Evolutionary conservation across 2,329 filamentous ascomycete species (phyloP).

Genomic region (Apiospora arundinis): DNA sequence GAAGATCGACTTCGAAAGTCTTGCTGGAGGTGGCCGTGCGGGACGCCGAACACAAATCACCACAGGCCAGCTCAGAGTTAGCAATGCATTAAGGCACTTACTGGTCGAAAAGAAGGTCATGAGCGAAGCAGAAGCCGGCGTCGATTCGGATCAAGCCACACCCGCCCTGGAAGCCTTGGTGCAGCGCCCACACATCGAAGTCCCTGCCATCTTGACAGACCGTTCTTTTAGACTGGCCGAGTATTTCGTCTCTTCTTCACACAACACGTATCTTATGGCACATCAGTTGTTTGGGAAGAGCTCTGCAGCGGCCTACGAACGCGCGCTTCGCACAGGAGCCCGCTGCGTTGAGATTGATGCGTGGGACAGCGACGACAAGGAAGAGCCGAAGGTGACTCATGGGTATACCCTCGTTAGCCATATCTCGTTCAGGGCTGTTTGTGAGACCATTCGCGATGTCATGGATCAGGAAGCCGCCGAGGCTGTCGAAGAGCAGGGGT

Average conservation of each 20-base stretch:
- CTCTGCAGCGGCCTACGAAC: conserved; percentile 67
- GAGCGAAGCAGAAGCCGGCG: conserved; percentile 51
- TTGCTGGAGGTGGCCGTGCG: conserved; percentile 67
- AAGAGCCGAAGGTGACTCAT: conserved; percentile 74
- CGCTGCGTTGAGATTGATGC: conserved; percentile 77
- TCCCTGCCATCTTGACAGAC: conserved; percentile 61
- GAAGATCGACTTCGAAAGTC: conserved; percentile 53
- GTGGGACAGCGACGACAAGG: conserved; percentile 65
- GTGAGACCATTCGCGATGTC: conserved; percentile 68
- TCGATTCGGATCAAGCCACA: conserved; percentile 50
- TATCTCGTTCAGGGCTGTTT: conserved; percentile 68
- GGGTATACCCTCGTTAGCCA: conserved; percentile 72
- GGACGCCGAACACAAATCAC: conserved; percentile 53
- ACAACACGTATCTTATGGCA: conserved; percentile 75
- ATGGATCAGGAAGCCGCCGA: conserved; percentile 62
- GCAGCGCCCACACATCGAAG: conserved; percentile 61
- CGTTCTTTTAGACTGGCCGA: conserved; percentile 67
- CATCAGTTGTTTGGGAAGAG: conserved; percentile 72
- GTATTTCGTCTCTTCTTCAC: conserved; percentile 75
- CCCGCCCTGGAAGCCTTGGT: conserved; percentile 57
- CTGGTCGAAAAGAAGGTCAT: conserved; percentile 60
- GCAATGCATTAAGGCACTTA: conserved; percentile 61
- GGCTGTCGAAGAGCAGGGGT: conserved; percentile 45
- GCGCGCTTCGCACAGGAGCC: conserved; percentile 65
- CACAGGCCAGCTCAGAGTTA: conserved; percentile 63